phyloP scores from a whole-genome alignment of 139 green algal species.

The Chlamydomonas sphaeroides region DNA sequence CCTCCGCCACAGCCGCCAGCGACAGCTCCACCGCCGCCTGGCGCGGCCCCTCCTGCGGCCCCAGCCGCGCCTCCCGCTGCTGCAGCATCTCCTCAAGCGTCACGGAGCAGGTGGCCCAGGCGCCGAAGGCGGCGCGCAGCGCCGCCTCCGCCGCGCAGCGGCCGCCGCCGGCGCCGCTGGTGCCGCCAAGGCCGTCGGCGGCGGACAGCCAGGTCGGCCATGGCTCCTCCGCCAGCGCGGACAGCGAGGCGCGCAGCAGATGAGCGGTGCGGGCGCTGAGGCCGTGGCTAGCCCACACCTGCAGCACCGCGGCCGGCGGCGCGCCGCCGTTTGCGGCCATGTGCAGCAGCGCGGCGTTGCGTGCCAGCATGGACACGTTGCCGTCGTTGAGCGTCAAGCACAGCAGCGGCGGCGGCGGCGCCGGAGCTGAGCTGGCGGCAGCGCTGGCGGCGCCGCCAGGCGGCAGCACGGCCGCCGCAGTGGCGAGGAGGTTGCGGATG shows the following conservation, averaged over 20 bases:
- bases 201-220: conserved; percentile 39
- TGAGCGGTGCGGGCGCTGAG: conserved; percentile 35
- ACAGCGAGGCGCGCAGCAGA: conserved; percentile 30
- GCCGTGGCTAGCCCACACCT: conserved; percentile 41
- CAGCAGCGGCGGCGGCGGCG: neutral
- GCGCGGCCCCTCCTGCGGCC: neutral
- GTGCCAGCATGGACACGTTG: conserved; percentile 43
- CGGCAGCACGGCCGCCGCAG: neutral
- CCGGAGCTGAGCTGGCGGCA: too few relatives aligned
- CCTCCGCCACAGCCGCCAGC: conserved; percentile 1
- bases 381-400: conserved; percentile 44
- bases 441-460: neutral
- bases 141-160: neutral
- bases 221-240: conserved; percentile 6
- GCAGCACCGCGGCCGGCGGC: conserved; percentile 27
- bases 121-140: neutral
- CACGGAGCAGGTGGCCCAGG: conserved; percentile 29
- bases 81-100: conserved; percentile 6
- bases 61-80: neutral
- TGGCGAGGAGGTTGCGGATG: conserved; percentile 37
- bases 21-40: conserved; percentile 29
- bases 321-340: conserved; percentile 7
- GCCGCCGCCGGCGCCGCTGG: neutral
- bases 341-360: conserved; percentile 43
- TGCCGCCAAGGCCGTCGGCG: neutral